A percentile compares a stretch with the other conserved stretches of the same genome.
These are phyloP conservation scores for Gnaphalium uliginosum DNA, from an alignment of 129 eudicot species.

Conservation along the genomic window DNA sequence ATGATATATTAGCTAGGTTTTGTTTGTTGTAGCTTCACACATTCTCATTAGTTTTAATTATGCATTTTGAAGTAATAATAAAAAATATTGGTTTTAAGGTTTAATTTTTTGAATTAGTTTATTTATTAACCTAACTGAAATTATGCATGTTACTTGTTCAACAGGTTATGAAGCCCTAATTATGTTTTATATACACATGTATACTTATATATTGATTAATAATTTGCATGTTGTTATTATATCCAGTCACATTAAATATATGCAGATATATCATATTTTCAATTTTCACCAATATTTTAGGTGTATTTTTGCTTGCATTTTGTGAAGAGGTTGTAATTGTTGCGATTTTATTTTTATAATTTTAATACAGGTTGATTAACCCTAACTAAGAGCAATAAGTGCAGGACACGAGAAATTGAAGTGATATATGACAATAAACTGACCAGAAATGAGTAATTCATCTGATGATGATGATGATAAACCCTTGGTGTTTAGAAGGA, in stretches of 20 bases:
- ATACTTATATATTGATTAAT: background rate
- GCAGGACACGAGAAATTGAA: constrained; percentile 26
- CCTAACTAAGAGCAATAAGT: constrained; percentile 12
- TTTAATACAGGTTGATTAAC: constrained; percentile 23
- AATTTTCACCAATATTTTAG: background rate
- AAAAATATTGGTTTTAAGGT: background rate
- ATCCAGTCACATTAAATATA: constrained; percentile 17
- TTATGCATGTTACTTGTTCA: constrained; percentile 16
- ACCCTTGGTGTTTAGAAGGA: constrained; percentile 71
- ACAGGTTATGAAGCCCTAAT: background rate
- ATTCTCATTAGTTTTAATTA: constrained; percentile 23
- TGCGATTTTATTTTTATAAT: background rate
- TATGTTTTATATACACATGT: background rate
- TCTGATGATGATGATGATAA: constrained; percentile 57
- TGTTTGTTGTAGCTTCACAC: constrained; percentile 21
- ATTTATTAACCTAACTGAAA: constrained; percentile 12
- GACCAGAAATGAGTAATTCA: constrained; percentile 49
- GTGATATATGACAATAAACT: constrained; percentile 30
- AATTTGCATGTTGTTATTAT: background rate
- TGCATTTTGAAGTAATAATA: constrained; percentile 7
- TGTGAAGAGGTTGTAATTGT: background rate
- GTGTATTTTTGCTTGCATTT: too few relatives aligned
- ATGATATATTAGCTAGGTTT: constrained; percentile 17
- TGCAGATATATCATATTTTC: background rate
- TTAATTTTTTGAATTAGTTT: constrained; percentile 15